Conservation (phyloP, 768 basidiomycete genomes). For the Lepiota brunneoincarnata region DNA sequence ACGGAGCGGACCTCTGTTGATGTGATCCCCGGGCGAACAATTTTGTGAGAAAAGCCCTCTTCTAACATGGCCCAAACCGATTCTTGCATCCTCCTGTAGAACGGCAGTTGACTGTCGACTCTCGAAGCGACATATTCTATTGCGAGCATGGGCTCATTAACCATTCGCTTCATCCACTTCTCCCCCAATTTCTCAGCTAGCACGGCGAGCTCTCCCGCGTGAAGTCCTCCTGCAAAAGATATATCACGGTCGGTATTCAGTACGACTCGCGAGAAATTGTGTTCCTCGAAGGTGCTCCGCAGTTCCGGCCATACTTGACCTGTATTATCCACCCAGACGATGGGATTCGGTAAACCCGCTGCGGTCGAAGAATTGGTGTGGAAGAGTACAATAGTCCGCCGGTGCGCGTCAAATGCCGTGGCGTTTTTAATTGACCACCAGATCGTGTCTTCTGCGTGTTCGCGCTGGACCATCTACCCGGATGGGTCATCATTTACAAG, state of each 20-base stretch:
- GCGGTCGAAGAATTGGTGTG: conserved; percentile 40
- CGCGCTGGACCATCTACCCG: conserved; percentile 41
- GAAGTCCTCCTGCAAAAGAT: conserved; percentile 48
- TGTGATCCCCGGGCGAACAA: conserved; percentile 40
- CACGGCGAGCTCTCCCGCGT: conserved; percentile 42
- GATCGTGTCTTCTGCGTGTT: conserved; percentile 53
- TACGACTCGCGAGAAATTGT: conserved; percentile 39
- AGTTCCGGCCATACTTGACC: conserved; percentile 46
- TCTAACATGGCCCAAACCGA: conserved; percentile 50
- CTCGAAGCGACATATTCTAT: conserved; percentile 46
- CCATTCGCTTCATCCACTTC: conserved; percentile 37
- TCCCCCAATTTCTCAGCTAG: conserved; percentile 35
- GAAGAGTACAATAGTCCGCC: conserved; percentile 48
- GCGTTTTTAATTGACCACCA: conserved; percentile 51
- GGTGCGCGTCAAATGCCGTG: conserved; percentile 44
- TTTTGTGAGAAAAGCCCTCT: conserved; percentile 46
- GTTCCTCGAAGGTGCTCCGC: conserved; percentile 29
- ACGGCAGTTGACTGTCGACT: conserved; percentile 37
- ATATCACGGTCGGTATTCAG: conserved; percentile 45
- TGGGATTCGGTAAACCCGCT: conserved; percentile 36
- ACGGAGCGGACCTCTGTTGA: conserved; percentile 35
- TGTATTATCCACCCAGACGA: conserved; percentile 49
- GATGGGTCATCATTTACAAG: not conserved
- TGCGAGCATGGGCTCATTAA: conserved; percentile 43
- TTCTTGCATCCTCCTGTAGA: conserved; percentile 47